These are phyloP conservation scores for Candida nonsorbophila DNA, from an alignment of 805 yeast genomes.

Conservation along the genomic window DNA sequence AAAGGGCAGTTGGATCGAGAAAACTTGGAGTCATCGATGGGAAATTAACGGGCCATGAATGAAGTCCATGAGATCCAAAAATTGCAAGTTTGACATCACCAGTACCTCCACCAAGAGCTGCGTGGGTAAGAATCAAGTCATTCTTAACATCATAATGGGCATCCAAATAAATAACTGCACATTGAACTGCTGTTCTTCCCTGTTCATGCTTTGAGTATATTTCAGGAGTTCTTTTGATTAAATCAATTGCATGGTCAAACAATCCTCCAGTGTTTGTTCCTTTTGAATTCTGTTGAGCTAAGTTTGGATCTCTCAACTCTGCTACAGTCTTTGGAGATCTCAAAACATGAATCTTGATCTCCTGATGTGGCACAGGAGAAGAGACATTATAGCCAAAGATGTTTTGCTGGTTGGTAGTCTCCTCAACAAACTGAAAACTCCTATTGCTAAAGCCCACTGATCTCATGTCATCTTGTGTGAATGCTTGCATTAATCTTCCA, in stretches of 20 bases:
- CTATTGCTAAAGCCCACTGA: slow-evolving; percentile 74
- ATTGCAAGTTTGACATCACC: slow-evolving; percentile 72
- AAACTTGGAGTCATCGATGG: slow-evolving; percentile 67
- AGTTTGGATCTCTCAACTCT: slow-evolving; percentile 70
- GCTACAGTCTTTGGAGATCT: slow-evolving; percentile 60
- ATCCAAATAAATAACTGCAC: slow-evolving; percentile 83
- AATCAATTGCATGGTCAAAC: slow-evolving; percentile 76
- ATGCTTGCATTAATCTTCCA: slow-evolving; percentile 86
- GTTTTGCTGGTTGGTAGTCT: slow-evolving; percentile 21
- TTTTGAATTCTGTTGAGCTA: slow-evolving; percentile 79
- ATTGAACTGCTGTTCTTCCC: slow-evolving; percentile 57
- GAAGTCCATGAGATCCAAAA: slow-evolving; percentile 89
- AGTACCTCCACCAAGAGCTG: slow-evolving; percentile 90
- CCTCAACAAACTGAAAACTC: slow-evolving; percentile 69
- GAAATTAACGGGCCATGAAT: slow-evolving; percentile 85
- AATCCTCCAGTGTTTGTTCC: slow-evolving; percentile 74
- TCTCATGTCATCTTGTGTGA: slow-evolving; percentile 84
- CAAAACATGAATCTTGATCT: slow-evolving; percentile 74
- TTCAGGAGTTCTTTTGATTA: slow-evolving; percentile 39
- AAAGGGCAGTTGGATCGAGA: slow-evolving; percentile 63
- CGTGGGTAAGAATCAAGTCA: slow-evolving; percentile 72
- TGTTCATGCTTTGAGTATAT: slow-evolving; percentile 33
- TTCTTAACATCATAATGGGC: slow-evolving; percentile 69
- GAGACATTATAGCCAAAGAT: slow-evolving; percentile 36
- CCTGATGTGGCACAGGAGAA: slow-evolving; percentile 50